Conservation (phyloP, 163 green algal genomes). For the Chlamydomonas reinhardtii region DNA sequence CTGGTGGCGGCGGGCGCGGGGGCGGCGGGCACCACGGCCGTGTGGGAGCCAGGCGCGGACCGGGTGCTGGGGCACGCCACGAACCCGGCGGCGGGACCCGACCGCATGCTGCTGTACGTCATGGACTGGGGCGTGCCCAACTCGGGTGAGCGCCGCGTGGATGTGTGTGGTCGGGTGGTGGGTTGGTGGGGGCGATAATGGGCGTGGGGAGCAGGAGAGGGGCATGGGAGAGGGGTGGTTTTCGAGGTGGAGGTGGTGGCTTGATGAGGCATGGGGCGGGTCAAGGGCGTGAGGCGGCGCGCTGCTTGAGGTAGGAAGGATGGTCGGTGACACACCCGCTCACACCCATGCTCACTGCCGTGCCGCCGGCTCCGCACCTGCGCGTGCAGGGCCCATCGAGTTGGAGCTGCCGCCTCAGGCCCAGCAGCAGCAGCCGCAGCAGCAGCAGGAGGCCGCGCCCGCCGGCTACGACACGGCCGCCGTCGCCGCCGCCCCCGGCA, state of each 20-base stretch:
- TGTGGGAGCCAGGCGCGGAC: conserved; percentile 33
- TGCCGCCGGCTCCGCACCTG: no score
- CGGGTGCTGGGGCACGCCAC: conserved; percentile 13
- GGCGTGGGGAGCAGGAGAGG: background rate
- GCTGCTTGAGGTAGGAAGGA: no score
- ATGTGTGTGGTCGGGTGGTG: background rate
- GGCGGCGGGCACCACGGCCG: background rate
- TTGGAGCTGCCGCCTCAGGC: conserved; percentile 12
- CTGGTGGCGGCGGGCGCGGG: background rate
- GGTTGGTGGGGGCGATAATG: no score
- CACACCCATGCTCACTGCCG: no score
- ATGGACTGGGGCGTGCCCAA: conserved; percentile 16
- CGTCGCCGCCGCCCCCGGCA: background rate
- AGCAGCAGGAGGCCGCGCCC: no score
- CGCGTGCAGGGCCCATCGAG: background rate
- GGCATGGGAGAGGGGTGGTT: no score
- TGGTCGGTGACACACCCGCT: no score
- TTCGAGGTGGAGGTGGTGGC: no score
- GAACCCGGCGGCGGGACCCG: background rate
- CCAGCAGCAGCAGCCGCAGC: no score
- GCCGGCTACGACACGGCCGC: no score
- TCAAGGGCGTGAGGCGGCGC: no score
- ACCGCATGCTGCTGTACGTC: conserved; percentile 26
- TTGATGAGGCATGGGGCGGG: no score
- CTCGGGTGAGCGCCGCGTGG: conserved; percentile 11